These are phyloP conservation scores for Jimgerdemannia flammicorona DNA, from an alignment of 192 early-diverging fungal species.

Conservation along the genomic window DNA sequence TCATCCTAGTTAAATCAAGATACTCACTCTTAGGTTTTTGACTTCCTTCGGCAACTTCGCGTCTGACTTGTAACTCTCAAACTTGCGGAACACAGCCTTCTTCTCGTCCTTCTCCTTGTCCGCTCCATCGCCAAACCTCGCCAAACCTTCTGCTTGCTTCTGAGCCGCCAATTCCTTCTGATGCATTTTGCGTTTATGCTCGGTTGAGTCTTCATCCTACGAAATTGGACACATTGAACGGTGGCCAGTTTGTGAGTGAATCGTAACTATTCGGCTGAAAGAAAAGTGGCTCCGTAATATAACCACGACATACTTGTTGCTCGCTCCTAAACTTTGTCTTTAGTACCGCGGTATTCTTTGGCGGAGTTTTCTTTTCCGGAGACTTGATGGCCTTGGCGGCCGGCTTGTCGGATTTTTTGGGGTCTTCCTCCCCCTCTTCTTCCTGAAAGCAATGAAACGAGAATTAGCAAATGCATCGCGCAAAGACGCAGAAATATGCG, in stretches of 20 bases:
- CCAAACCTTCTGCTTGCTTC: constrained; percentile 76
- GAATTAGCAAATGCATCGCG: not conserved
- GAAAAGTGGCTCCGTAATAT: not conserved
- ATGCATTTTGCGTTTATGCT: constrained; percentile 76
- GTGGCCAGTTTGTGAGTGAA: not conserved
- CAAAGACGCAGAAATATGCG: not conserved
- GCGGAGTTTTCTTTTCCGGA: constrained; percentile 20
- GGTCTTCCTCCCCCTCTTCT: constrained; percentile 28
- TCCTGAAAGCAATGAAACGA: constrained; percentile 20
- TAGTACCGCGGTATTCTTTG: constrained; percentile 63
- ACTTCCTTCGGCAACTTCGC: constrained; percentile 79
- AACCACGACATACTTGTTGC: constrained; percentile 20
- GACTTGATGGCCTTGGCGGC: not conserved
- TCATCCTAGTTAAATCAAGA: not conserved
- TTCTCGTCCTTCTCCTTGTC: constrained; percentile 59
- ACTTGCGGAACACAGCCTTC: constrained; percentile 76
- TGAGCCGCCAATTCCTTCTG: constrained; percentile 82
- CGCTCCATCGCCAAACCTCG: constrained; percentile 65
- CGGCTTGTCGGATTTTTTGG: constrained; percentile 24
- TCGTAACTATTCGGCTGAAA: not conserved
- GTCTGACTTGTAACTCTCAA: constrained; percentile 96
- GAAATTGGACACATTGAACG: not conserved
- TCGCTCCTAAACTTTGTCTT: constrained; percentile 80
- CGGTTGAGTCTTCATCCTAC: constrained; percentile 72
- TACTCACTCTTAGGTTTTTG: constrained; percentile 57